Evolutionary conservation across 2,329 filamentous ascomycete species (phyloP).

Genomic region (Aureobasidium sp.): DNA sequence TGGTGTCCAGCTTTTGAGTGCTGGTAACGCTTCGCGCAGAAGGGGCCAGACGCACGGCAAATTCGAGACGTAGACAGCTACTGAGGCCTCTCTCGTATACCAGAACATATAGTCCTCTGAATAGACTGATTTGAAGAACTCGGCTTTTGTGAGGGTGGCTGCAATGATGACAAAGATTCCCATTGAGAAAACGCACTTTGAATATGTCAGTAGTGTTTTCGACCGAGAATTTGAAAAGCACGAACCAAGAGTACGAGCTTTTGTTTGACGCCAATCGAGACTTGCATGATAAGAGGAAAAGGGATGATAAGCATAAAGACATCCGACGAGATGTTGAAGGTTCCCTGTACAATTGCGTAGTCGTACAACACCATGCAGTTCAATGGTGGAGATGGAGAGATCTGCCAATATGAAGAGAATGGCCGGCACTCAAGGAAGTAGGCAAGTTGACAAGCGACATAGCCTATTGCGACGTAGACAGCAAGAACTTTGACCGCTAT

Average conservation of each 20-base stretch:
- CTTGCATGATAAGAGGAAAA: slow-evolving; percentile 46
- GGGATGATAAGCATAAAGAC: slow-evolving; percentile 53
- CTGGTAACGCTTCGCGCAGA: slow-evolving; percentile 32
- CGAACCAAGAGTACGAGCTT: slow-evolving; percentile 44
- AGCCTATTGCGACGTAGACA: slow-evolving; percentile 42
- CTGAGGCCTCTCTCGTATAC: slow-evolving; percentile 42
- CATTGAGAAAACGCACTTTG: slow-evolving; percentile 39
- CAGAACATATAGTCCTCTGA: slow-evolving; percentile 36
- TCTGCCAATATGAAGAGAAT: slow-evolving; percentile 48
- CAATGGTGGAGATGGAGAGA: slow-evolving; percentile 16
- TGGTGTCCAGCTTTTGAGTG: slow-evolving; percentile 13
- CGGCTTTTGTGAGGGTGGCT: slow-evolving; percentile 43
- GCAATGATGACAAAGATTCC: slow-evolving; percentile 43
- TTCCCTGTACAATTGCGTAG: slow-evolving; percentile 52
- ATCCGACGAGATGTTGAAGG: slow-evolving; percentile 55
- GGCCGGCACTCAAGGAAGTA: slow-evolving; percentile 50
- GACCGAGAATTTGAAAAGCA: neutral
- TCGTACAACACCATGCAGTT: slow-evolving; percentile 31
- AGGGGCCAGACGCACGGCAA: slow-evolving; percentile 49
- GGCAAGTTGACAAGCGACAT: slow-evolving; percentile 47
- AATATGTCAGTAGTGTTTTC: neutral
- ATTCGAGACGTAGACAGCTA: slow-evolving; percentile 48
- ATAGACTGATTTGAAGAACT: slow-evolving; percentile 39
- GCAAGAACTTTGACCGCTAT: slow-evolving; percentile 44
- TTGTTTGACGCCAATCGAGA: slow-evolving; percentile 44